Percentiles rank a stretch among this genome's conserved stretches.
Evolutionary conservation across 2,329 filamentous ascomycete genomes (phyloP).

Genomic region (Alternaria novae-zelandiae): DNA sequence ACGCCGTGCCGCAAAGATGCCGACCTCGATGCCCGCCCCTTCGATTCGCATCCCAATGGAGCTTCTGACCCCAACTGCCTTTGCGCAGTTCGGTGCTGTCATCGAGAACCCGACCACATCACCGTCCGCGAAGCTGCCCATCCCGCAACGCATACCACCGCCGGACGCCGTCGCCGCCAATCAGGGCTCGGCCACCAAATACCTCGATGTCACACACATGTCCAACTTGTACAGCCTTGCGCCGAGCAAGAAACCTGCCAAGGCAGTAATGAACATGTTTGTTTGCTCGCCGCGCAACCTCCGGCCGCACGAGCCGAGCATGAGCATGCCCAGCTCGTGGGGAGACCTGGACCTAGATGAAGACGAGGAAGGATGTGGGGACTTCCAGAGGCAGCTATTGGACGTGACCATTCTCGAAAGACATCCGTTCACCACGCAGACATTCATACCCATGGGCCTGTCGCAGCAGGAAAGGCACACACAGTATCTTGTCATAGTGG

Average conservation of each 20-base stretch:
- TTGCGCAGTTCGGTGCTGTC: constrained; percentile 82
- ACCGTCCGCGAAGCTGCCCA: constrained; percentile 54
- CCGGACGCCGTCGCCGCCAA: constrained; percentile 68
- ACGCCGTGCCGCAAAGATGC: constrained; percentile 35
- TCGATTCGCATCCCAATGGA: constrained; percentile 61
- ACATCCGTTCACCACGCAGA: constrained; percentile 93
- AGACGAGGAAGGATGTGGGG: constrained; percentile 34
- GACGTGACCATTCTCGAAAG: constrained; percentile 79
- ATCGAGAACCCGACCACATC: constrained; percentile 71
- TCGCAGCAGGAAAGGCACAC: constrained; percentile 54
- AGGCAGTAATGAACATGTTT: constrained; percentile 84
- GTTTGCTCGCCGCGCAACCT: constrained; percentile 74
- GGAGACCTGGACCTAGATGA: constrained; percentile 44
- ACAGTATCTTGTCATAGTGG: constrained; percentile 85
- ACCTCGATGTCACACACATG: constrained; percentile 77
- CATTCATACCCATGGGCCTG: constrained; percentile 79
- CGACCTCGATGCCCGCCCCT: constrained; percentile 48
- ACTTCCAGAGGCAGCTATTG: constrained; percentile 56
- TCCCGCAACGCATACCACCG: constrained; percentile 55
- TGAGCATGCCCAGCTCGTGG: constrained; percentile 45
- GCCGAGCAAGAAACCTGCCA: constrained; percentile 63
- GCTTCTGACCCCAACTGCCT: constrained; percentile 72
- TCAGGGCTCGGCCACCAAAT: constrained; percentile 88
- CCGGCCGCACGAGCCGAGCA: constrained; percentile 46
- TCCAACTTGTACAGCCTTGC: constrained; percentile 72